phyloP scores from a whole-genome alignment of 2,329 filamentous ascomycete genomes.

The Colletotrichum sp. region DNA sequence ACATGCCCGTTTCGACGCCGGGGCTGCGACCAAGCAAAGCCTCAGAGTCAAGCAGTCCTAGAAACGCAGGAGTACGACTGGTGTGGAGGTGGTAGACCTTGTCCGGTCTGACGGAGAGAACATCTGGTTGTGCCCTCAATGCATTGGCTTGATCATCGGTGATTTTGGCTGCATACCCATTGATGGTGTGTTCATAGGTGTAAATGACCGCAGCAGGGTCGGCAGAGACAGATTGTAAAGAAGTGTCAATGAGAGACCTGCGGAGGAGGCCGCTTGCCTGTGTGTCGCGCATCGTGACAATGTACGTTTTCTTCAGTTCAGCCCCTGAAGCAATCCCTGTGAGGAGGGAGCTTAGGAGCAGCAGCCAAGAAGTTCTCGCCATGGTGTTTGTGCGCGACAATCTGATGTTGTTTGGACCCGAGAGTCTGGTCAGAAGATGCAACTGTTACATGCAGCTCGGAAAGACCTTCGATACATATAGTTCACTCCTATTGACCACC shows the following conservation, averaged over 20 bases:
- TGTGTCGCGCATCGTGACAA: background rate
- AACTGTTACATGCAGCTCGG: background rate
- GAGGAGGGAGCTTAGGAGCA: background rate
- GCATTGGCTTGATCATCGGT: constrained; percentile 5
- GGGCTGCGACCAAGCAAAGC: background rate
- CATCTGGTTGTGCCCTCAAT: background rate
- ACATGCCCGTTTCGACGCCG: background rate
- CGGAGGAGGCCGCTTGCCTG: background rate
- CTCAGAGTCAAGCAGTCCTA: background rate
- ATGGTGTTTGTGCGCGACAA: background rate
- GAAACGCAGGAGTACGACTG: constrained; percentile 4
- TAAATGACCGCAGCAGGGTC: constrained; percentile 5
- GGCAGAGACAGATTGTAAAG: background rate
- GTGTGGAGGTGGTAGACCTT: constrained; percentile 7
- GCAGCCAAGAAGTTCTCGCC: background rate
- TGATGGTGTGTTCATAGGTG: constrained; percentile 5
- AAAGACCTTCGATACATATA: background rate
- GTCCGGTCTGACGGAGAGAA: constrained; percentile 3
- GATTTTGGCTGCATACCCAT: constrained; percentile 15
- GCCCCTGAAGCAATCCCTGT: background rate
- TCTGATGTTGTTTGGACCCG: background rate
- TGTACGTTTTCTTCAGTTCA: background rate
- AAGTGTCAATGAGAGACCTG: background rate
- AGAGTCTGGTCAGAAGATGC: background rate
- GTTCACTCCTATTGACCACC: background rate